phyloP scores from a whole-genome alignment of 768 basidiomycete species.

The Daedalea quercina region DNA sequence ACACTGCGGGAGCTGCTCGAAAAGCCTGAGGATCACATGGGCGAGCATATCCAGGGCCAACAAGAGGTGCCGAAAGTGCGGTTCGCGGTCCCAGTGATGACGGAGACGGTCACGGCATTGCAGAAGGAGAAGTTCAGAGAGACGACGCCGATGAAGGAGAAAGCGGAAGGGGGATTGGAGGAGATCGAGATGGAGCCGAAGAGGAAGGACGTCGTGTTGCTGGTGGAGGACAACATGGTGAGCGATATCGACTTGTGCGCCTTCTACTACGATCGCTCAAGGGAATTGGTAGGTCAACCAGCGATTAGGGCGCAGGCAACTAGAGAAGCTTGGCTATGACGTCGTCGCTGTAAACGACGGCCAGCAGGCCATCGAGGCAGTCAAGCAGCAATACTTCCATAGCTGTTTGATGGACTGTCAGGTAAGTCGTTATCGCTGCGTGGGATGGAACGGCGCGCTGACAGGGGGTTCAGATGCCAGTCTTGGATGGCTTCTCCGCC shows the following conservation, averaged over 20 bases:
- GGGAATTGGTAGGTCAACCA: slow-evolving; percentile 16
- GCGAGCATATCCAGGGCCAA: slow-evolving; percentile 10
- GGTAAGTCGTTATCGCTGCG: slow-evolving; percentile 3
- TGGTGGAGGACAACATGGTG: slow-evolving; percentile 24
- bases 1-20: slow-evolving; percentile 15
- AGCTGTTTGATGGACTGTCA: slow-evolving; percentile 25
- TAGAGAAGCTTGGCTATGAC: slow-evolving; percentile 22
- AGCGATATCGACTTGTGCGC: not conserved
- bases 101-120: not conserved
- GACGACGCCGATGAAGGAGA: not conserved
- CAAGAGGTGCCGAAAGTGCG: slow-evolving; percentile 14
- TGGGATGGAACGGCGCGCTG: not conserved
- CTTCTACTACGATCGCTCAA: not conserved
- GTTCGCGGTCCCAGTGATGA: slow-evolving; percentile 10
- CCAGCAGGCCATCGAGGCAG: slow-evolving; percentile 17
- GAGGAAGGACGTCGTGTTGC: slow-evolving; percentile 10
- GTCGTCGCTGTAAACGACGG: slow-evolving; percentile 21
- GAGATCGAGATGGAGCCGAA: slow-evolving; percentile 1
- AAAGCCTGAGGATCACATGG: slow-evolving; percentile 14
- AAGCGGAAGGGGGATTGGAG: not conserved
- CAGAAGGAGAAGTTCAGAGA: slow-evolving; percentile 7
- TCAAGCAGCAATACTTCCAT: slow-evolving; percentile 9
- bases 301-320: slow-evolving; percentile 18
- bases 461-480: slow-evolving; percentile 2
- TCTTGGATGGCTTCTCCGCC: slow-evolving; percentile 22